These are phyloP conservation scores for Xerocomus brunneocitrinus DNA, from an alignment of 768 basidiomycete species.

Conservation along the genomic window DNA sequence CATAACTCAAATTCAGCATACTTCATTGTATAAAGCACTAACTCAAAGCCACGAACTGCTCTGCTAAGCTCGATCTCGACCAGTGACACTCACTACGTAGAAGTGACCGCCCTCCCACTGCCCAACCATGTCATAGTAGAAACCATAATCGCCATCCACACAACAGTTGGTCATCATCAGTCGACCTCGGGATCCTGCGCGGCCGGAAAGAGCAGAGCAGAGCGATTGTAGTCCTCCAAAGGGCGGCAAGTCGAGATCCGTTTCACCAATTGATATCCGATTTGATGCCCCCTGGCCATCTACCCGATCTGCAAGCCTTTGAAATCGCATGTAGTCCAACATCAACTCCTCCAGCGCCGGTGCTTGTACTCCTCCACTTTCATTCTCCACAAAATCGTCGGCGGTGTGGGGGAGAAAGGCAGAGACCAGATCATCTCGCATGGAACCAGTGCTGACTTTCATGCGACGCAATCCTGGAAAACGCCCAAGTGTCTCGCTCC, in stretches of 20 bases:
- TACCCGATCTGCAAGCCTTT: background rate
- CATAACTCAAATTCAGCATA: no score
- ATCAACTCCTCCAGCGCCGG: background rate
- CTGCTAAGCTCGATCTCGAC: no score
- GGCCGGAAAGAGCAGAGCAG: background rate
- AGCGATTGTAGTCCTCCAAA: background rate
- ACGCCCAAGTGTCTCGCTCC: background rate
- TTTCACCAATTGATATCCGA: background rate
- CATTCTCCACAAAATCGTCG: background rate
- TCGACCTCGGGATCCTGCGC: background rate
- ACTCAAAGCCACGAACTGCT: no score
- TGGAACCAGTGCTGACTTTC: background rate
- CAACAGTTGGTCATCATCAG: background rate
- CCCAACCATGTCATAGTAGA: background rate
- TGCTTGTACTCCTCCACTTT: background rate
- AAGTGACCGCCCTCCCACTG: background rate
- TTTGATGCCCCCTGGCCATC: background rate
- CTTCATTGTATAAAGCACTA: no score
- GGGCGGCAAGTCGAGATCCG: background rate
- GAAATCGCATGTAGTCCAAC: background rate
- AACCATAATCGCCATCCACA: background rate
- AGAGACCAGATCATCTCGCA: background rate
- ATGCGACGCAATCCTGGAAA: conserved; percentile 1
- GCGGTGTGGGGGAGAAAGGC: background rate
- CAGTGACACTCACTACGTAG: background rate